Evolutionary conservation across 192 early-diverging fungal genomes (phyloP).

Genomic region (Helicostylum pulchrum): DNA sequence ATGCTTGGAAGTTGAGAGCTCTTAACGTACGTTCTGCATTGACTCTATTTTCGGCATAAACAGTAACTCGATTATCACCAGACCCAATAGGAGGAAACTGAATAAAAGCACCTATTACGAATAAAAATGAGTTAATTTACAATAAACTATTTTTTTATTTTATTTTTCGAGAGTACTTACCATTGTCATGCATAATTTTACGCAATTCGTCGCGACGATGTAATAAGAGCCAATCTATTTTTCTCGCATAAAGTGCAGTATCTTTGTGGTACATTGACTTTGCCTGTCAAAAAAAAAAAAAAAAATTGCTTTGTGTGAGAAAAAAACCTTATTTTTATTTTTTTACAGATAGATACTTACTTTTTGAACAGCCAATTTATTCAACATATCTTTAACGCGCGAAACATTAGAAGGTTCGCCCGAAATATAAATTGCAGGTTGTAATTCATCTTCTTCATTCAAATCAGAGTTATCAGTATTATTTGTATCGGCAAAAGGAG

Average conservation of each 20-base stretch:
- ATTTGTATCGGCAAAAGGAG: constrained; percentile 48
- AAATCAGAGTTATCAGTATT: constrained; percentile 12
- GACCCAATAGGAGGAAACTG: constrained; percentile 62
- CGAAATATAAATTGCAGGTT: constrained; percentile 59
- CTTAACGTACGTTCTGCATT: constrained; percentile 72
- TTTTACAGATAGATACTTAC: constrained; percentile 20
- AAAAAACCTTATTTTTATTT: constrained; percentile 20
- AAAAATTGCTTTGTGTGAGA: not conserved
- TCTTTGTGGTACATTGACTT: constrained; percentile 43
- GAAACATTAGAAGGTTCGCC: constrained; percentile 51
- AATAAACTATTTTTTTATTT: constrained; percentile 4
- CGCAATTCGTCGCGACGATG: constrained; percentile 58
- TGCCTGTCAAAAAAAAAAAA: constrained; percentile 31
- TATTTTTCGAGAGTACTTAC: constrained; percentile 36
- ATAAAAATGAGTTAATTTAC: constrained; percentile 2
- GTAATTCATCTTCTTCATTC: constrained; percentile 16
- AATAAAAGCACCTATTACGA: constrained; percentile 41
- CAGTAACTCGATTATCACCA: constrained; percentile 44
- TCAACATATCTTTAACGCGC: constrained; percentile 51
- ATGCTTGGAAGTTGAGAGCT: constrained; percentile 56
- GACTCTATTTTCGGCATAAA: constrained; percentile 65
- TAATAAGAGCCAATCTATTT: constrained; percentile 77
- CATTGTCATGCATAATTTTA: constrained; percentile 79
- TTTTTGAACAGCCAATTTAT: constrained; percentile 41
- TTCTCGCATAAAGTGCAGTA: constrained; percentile 50